Conservation (phyloP, 257 asterid species). For the Scutellaria barbata region DNA sequence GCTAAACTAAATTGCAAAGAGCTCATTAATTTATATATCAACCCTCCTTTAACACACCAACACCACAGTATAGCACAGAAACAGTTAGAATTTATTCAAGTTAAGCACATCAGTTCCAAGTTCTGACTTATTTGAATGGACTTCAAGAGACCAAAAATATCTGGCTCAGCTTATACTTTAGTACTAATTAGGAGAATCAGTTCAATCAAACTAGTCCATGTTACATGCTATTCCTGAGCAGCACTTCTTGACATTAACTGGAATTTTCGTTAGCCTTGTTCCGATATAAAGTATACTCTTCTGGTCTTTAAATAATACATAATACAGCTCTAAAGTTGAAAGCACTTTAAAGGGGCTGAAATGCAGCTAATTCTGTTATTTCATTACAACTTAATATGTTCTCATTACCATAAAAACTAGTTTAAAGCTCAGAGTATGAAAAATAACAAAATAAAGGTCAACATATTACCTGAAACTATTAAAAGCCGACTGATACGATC, state of each 20-base stretch:
- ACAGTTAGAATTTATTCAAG: not conserved
- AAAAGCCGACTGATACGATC: constrained; percentile 21
- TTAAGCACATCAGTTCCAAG: too few species aligned
- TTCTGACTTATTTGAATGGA: not conserved
- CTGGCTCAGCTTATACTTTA: not conserved
- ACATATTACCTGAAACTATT: constrained; percentile 34
- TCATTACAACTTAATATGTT: not conserved
- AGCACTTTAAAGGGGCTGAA: constrained; percentile 7
- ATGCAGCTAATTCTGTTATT: not conserved
- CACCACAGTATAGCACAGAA: not conserved
- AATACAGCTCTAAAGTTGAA: not conserved
- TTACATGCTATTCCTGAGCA: not conserved
- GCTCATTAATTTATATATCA: not conserved
- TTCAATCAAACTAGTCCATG: not conserved
- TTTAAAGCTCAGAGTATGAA: not conserved
- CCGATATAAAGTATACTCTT: not conserved
- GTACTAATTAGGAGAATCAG: not conserved
- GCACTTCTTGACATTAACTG: not conserved
- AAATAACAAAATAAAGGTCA: constrained; percentile 4
- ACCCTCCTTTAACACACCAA: not conserved
- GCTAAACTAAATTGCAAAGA: not conserved
- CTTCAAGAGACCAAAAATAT: not conserved
- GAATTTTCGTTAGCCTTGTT: constrained; percentile 7
- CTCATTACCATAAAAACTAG: constrained; percentile 20
- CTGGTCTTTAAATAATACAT: too few species aligned